A percentile compares a stretch with the other conserved stretches of the same genome.
phyloP scores from a whole-genome alignment of 1,139 yeast genomes.

The Geotrichum klebahnii region DNA sequence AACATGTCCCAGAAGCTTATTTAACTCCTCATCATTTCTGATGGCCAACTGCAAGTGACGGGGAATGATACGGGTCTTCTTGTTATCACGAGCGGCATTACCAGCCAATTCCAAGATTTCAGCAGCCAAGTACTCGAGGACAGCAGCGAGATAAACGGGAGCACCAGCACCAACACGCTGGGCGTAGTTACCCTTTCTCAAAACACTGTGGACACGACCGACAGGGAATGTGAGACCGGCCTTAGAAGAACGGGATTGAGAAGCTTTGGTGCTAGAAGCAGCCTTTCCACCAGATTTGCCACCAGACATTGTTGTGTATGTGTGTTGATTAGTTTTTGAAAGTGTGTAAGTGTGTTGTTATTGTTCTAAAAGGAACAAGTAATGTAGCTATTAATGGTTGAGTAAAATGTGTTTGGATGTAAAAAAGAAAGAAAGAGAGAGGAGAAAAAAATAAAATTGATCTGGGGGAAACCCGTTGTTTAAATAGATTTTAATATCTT shows the following conservation, averaged over 20 bases:
- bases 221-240: conserved; percentile 99
- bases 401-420: conserved; percentile 1
- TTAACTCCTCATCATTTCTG: conserved; percentile 96
- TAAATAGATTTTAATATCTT: too few species aligned
- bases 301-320: conserved; percentile 69
- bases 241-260: conserved; percentile 96
- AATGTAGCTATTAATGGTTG: too few species aligned
- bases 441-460: too few species aligned
- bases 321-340: conserved; percentile 4
- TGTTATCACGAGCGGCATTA: conserved; percentile 97
- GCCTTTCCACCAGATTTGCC: conserved; percentile 96
- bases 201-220: conserved; percentile 96
- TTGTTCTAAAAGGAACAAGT: conserved; percentile 8
- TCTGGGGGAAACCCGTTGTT: too few species aligned
- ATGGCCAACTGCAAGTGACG: conserved; percentile 97
- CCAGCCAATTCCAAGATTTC: conserved; percentile 98
- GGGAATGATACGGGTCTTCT: conserved; percentile 97
- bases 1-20: conserved; percentile 88
- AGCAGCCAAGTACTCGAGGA: conserved; percentile 92
- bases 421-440: conserved; percentile 12
- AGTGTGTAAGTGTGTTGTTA: conserved; percentile 8
- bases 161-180: conserved; percentile 99
- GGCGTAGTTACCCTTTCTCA: conserved; percentile 97
- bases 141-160: conserved; percentile 93
- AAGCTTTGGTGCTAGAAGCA: conserved; percentile 82